phyloP scores from a whole-genome alignment of 2,329 filamentous ascomycete species.

The Cadophora gregata region DNA sequence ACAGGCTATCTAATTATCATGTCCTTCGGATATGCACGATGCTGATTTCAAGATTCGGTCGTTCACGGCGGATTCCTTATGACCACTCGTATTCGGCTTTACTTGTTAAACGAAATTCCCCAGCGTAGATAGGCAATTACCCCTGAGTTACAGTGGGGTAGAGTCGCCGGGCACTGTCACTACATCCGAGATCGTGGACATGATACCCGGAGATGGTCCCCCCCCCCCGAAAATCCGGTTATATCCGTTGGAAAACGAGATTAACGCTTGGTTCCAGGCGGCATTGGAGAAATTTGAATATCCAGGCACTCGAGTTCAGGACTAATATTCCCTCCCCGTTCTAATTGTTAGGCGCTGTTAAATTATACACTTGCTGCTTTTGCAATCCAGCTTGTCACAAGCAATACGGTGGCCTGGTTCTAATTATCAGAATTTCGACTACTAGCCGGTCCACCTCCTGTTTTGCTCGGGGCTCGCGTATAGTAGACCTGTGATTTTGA shows the following conservation, averaged over 20 bases:
- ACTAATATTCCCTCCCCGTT: no score
- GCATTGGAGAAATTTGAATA: neutral
- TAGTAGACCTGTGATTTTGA: no score
- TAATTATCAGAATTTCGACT: no score
- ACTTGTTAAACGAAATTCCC: neutral
- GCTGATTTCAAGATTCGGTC: neutral
- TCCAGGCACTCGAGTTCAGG: no score
- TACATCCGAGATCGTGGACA: neutral
- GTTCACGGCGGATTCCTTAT: neutral
- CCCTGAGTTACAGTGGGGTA: neutral
- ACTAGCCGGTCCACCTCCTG: no score
- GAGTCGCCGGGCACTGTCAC: neutral
- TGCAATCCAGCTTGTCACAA: no score
- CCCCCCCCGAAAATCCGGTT: neutral
- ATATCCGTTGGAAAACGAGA: neutral
- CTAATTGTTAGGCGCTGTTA: no score
- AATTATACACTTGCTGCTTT: no score
- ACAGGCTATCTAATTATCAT: no score
- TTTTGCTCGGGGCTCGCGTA: no score
- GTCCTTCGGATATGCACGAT: neutral
- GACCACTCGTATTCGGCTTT: neutral
- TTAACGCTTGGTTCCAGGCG: neutral
- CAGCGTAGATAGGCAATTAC: neutral
- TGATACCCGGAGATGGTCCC: conserved; percentile 1
- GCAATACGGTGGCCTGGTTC: no score